A percentile compares a stretch with the other conserved stretches of the same genome.
These are phyloP conservation scores for Williopsis jadinii DNA, from an alignment of 1,139 yeast genomes.

Conservation along the genomic window DNA sequence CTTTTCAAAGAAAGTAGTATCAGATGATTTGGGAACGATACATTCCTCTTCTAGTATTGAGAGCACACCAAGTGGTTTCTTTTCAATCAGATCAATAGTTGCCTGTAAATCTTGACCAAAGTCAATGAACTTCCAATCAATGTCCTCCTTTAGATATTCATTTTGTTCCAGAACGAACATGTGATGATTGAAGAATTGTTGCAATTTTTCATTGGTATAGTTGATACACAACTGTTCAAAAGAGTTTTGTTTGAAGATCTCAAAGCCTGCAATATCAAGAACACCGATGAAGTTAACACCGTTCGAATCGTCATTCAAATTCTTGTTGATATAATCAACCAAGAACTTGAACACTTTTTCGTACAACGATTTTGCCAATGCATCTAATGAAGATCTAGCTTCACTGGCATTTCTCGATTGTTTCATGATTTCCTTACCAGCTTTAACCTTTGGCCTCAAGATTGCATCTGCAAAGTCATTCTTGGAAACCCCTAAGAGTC, in stretches of 20 bases:
- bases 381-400: constrained; percentile 77
- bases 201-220: constrained; percentile 91
- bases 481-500: constrained; percentile 57
- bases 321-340: constrained; percentile 71
- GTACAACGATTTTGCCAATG: constrained; percentile 80
- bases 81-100: constrained; percentile 87
- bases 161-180: constrained; percentile 96
- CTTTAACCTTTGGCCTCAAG: constrained; percentile 78
- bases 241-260: constrained; percentile 83
- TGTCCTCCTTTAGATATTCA: constrained; percentile 87
- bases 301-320: constrained; percentile 40
- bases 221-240: constrained; percentile 96
- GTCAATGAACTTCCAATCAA: constrained; percentile 94
- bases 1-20: constrained; percentile 76
- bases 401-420: constrained; percentile 78
- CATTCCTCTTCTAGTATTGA: constrained; percentile 93
- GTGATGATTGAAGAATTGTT: constrained; percentile 96
- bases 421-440: constrained; percentile 81
- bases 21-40: constrained; percentile 86
- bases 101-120: constrained; percentile 96
- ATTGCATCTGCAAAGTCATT: constrained; percentile 52
- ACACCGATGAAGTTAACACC: constrained; percentile 76
- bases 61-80: constrained; percentile 77
- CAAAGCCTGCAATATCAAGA: constrained; percentile 96
- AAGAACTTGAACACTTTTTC: constrained; percentile 77